Conservation (phyloP, 306 rosid genomes). For the Inga oerstediana region DNA sequence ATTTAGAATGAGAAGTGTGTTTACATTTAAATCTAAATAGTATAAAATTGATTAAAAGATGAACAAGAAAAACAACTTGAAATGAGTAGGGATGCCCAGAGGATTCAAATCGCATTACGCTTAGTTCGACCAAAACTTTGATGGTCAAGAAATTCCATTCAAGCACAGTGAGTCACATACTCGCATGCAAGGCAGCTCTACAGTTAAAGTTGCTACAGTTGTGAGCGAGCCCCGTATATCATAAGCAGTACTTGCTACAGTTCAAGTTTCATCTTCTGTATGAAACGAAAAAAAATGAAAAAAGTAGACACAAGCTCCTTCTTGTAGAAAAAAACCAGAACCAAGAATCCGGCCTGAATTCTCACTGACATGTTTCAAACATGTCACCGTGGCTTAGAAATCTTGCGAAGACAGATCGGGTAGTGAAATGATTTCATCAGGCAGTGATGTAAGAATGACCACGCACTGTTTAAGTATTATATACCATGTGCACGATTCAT, state of each 20-base stretch:
- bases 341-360: conserved; percentile 32
- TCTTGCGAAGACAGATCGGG: conserved; percentile 30
- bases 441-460: conserved; percentile 34
- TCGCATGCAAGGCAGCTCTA: conserved; percentile 21
- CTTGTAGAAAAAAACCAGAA: background rate
- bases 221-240: conserved; percentile 28
- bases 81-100: background rate
- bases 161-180: conserved; percentile 7
- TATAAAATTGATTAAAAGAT: background rate
- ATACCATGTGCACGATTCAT: conserved; percentile 49
- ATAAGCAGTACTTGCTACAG: conserved; percentile 42
- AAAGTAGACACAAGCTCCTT: conserved; percentile 21
- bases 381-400: conserved; percentile 48
- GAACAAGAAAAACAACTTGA: background rate
- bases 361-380: conserved; percentile 40
- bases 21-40: background rate
- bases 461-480: conserved; percentile 36
- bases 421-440: conserved; percentile 33
- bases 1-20: too few species aligned
- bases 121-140: conserved; percentile 15
- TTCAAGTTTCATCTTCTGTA: conserved; percentile 26
- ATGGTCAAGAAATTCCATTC: conserved; percentile 25
- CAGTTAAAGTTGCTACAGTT: background rate
- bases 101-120: background rate
- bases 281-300: background rate